Evolutionary conservation across 148 eudicot species (phyloP).

Genomic region (Vaccinium corymbosum): DNA sequence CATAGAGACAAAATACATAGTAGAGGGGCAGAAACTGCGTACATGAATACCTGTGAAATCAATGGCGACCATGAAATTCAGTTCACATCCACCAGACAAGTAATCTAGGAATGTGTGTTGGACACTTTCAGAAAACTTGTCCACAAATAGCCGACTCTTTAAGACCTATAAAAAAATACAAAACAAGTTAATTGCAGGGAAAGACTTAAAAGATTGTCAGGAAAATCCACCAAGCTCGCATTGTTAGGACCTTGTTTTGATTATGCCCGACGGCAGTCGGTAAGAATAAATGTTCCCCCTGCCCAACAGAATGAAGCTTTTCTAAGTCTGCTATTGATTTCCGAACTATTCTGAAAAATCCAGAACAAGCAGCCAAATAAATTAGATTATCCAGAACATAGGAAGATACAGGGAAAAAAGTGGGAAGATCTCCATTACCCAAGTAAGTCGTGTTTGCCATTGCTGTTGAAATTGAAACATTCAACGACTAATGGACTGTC

Average conservation of each 20-base stretch:
- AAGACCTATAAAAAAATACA: conserved; percentile 46
- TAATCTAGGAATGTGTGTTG: conserved; percentile 87
- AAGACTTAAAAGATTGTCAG: conserved; percentile 11
- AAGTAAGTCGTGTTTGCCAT: conserved; percentile 84
- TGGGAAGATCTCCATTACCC: conserved; percentile 47
- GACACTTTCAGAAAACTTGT: conserved; percentile 65
- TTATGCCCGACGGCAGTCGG: conserved; percentile 57
- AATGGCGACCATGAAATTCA: conserved; percentile 97
- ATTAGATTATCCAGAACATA: background rate
- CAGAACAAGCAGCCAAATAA: conserved; percentile 18
- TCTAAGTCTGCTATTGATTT: conserved; percentile 73
- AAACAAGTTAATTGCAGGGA: conserved; percentile 16
- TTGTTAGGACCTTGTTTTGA: conserved; percentile 58
- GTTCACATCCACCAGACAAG: conserved; percentile 75
- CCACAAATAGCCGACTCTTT: conserved; percentile 84
- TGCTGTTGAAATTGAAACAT: conserved; percentile 86
- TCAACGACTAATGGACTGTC: conserved; percentile 78
- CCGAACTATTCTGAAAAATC: conserved; percentile 57
- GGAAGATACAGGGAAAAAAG: conserved; percentile 1
- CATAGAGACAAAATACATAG: background rate
- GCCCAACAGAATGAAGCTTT: conserved; percentile 56
- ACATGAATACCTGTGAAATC: conserved; percentile 83
- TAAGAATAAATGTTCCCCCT: conserved; percentile 56
- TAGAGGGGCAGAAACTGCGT: background rate
- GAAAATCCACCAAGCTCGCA: conserved; percentile 11